phyloP scores from a whole-genome alignment of 345 rosid species.

The Linum trigynum region DNA sequence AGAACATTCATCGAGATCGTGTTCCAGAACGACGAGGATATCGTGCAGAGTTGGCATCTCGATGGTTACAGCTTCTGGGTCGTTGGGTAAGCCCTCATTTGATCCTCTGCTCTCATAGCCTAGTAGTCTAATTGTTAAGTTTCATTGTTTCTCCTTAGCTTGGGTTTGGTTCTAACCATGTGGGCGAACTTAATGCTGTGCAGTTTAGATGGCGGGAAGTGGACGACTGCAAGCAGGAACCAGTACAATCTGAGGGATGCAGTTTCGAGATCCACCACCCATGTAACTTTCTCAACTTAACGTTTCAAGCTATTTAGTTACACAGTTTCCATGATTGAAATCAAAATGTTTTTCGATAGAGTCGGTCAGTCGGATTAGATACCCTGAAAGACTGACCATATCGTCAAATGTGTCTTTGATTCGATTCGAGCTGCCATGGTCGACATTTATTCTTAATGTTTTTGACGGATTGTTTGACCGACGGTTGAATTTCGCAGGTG shows the following conservation, averaged over 20 bases:
- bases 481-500: slow-evolving; percentile 35
- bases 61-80: slow-evolving; percentile 81
- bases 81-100: slow-evolving; percentile 49
- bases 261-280: slow-evolving; percentile 60
- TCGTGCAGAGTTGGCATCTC: slow-evolving; percentile 82
- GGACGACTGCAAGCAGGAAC: slow-evolving; percentile 57
- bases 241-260: slow-evolving; percentile 82
- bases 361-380: too few relatives aligned
- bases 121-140: background rate
- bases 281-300: slow-evolving; percentile 30
- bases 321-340: background rate
- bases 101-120: background rate
- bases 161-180: background rate
- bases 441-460: too few relatives aligned
- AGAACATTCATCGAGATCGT: slow-evolving; percentile 73
- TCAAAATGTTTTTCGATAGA: too few relatives aligned
- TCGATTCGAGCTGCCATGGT: too few relatives aligned
- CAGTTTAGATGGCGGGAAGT: slow-evolving; percentile 96
- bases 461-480: too few relatives aligned
- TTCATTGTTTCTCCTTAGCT: too few relatives aligned
- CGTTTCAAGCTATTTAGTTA: background rate
- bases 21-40: slow-evolving; percentile 69
- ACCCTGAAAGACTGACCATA: too few relatives aligned
- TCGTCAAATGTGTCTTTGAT: too few relatives aligned
- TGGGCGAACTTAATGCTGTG: slow-evolving; percentile 5